A percentile compares a stretch with the other conserved stretches of the same genome.
phyloP scores from a whole-genome alignment of 1,284 basidiomycete species.

The Mycosarcoma mackinlayi region DNA sequence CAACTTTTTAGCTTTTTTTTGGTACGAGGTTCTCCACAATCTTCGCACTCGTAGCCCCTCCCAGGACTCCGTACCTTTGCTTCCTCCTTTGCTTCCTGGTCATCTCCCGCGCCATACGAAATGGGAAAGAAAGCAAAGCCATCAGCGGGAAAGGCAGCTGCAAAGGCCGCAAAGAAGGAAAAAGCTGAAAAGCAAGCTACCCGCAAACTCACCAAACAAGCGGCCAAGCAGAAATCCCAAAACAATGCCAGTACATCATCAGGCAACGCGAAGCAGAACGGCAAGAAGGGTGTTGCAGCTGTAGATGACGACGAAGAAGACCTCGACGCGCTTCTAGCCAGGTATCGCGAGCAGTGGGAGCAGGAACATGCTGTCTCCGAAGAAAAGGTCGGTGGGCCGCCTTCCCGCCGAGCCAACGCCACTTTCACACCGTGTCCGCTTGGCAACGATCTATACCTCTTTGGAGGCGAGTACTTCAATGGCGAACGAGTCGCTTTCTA shows the following conservation, averaged over 20 bases:
- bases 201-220: conserved; percentile 61
- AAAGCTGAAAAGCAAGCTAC: conserved; percentile 66
- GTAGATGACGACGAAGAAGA: conserved; percentile 63
- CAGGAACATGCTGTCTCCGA: conserved; percentile 59
- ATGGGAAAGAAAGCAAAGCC: conserved; percentile 66
- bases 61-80: not conserved
- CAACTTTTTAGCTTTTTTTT: conserved; percentile 19
- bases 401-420: conserved; percentile 64
- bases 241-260: conserved; percentile 8
- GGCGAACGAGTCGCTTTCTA: conserved; percentile 65
- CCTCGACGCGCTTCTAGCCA: conserved; percentile 62
- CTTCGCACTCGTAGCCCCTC: no score
- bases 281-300: conserved; percentile 40
- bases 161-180: conserved; percentile 66
- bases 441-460: conserved; percentile 67
- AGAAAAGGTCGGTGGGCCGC: conserved; percentile 59
- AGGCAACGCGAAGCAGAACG: conserved; percentile 35
- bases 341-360: conserved; percentile 63
- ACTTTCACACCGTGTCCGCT: conserved; percentile 65
- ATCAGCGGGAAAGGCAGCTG: conserved; percentile 60
- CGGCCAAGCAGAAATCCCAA: conserved; percentile 33
- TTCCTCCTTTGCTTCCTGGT: not conserved
- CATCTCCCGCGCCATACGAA: not conserved
- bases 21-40: not conserved
- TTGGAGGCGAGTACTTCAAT: conserved; percentile 68